Conservation (phyloP, 23 red algal genomes). For the Chondrus crispus region DNA sequence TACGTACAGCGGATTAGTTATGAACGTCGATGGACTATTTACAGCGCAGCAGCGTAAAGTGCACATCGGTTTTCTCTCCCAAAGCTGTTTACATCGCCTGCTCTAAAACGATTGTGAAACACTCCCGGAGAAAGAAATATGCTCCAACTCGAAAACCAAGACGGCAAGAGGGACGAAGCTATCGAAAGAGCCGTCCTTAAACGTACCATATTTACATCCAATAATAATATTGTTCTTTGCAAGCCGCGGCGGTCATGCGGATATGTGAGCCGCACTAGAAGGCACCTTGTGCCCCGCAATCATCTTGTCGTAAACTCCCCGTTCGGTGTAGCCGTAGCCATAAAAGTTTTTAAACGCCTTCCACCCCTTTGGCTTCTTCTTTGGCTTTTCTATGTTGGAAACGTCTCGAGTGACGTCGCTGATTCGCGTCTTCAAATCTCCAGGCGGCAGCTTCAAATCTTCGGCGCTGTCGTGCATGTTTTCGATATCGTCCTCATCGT, state of each 20-base stretch:
- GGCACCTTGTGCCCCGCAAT: slow-evolving; percentile 48
- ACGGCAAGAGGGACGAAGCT: too few species aligned
- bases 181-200: too few species aligned
- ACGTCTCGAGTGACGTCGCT: slow-evolving; percentile 46
- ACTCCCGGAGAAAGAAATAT: too few species aligned
- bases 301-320: slow-evolving; percentile 53
- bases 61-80: too few species aligned
- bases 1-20: too few species aligned
- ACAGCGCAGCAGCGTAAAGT: too few species aligned
- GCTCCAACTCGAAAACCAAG: too few species aligned
- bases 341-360: slow-evolving; percentile 66
- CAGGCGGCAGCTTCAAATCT: background rate
- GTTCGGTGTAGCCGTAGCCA: slow-evolving; percentile 51
- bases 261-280: background rate
- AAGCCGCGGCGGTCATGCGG: background rate
- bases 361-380: slow-evolving; percentile 61
- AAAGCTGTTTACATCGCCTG: too few species aligned
- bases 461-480: background rate
- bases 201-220: too few species aligned
- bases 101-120: too few species aligned
- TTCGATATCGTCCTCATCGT: background rate
- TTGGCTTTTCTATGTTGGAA: slow-evolving; percentile 34
- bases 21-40: too few species aligned
- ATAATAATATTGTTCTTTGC: too few species aligned
- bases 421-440: slow-evolving; percentile 21